Conservation (phyloP, 164 flowering plant genomes). For the Santalum album region DNA sequence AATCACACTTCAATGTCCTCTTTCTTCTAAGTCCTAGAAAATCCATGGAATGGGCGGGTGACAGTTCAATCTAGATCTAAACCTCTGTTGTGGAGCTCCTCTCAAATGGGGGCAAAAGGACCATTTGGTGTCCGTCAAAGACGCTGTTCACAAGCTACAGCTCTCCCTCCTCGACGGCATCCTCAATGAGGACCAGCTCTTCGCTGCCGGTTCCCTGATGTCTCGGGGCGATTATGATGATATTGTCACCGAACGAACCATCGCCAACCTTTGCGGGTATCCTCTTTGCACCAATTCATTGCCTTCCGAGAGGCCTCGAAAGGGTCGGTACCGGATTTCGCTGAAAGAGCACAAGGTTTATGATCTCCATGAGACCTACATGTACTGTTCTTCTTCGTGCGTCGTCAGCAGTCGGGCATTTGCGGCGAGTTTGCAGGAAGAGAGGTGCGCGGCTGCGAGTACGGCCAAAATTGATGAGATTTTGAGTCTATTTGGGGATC, state of each 20-base stretch:
- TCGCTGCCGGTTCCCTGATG: constrained; percentile 55
- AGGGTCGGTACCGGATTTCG: constrained; percentile 64
- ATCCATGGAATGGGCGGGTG: too few relatives aligned
- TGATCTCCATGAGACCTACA: constrained; percentile 58
- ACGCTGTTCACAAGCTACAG: constrained; percentile 60
- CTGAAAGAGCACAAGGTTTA: constrained; percentile 78
- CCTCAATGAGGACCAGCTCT: constrained; percentile 37
- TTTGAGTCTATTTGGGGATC: constrained; percentile 45
- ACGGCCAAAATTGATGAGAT: constrained; percentile 33
- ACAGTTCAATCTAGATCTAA: too few relatives aligned
- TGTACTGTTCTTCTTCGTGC: constrained; percentile 64
- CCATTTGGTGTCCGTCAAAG: constrained; percentile 19
- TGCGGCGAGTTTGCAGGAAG: constrained; percentile 36
- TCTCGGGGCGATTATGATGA: constrained; percentile 63
- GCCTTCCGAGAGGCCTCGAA: constrained; percentile 33
- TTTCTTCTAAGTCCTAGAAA: too few relatives aligned
- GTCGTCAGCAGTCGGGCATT: constrained; percentile 54
- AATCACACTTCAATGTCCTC: too few relatives aligned
- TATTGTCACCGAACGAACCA: constrained; percentile 74
- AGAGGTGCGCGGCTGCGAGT: constrained; percentile 31
- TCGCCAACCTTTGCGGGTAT: constrained; percentile 59
- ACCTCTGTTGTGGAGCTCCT: background rate
- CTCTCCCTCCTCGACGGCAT: constrained; percentile 63
- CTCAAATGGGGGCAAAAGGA: constrained; percentile 17
- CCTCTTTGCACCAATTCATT: constrained; percentile 61